Conservation (phyloP, 1,284 basidiomycete species). For the Pascua sp. region DNA sequence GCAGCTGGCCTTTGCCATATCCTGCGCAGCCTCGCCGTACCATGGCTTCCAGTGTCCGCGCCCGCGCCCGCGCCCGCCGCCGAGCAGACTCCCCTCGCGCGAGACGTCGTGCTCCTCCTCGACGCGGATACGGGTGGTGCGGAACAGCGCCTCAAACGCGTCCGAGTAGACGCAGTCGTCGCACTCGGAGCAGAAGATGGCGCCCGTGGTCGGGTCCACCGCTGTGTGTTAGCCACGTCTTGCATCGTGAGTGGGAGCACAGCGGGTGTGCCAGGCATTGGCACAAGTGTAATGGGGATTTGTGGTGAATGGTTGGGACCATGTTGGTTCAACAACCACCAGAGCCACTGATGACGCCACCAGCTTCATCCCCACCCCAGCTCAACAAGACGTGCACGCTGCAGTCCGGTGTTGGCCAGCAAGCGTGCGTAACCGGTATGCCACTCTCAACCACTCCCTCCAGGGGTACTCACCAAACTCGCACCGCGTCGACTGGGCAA, state of each 20-base stretch:
- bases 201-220: slow-evolving; percentile 59
- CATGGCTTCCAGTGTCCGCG: slow-evolving; percentile 34
- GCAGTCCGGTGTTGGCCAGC: too few species aligned
- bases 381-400: too few species aligned
- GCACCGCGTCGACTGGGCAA: slow-evolving; percentile 46
- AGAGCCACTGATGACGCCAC: neutral
- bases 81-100: slow-evolving; percentile 55
- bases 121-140: slow-evolving; percentile 49
- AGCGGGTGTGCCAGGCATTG: too few species aligned
- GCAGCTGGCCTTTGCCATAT: slow-evolving; percentile 21
- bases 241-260: neutral
- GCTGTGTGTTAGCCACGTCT: slow-evolving; percentile 47
- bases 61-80: slow-evolving; percentile 39
- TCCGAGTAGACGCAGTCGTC: slow-evolving; percentile 60
- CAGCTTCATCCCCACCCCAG: slow-evolving; percentile 1
- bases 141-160: slow-evolving; percentile 50
- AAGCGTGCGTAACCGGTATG: neutral
- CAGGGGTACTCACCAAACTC: slow-evolving; percentile 61
- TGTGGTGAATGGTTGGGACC: too few species aligned
- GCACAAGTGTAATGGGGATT: too few species aligned
- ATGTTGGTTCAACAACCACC: too few species aligned
- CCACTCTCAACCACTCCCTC: neutral
- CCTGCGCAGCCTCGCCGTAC: slow-evolving; percentile 13
- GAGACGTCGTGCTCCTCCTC: slow-evolving; percentile 58
- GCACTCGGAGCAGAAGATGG: slow-evolving; percentile 60